A percentile compares a stretch with the other conserved stretches of the same genome.
phyloP scores from a whole-genome alignment of 2,329 filamentous ascomycete genomes.

The Aureobasidium sp. region DNA sequence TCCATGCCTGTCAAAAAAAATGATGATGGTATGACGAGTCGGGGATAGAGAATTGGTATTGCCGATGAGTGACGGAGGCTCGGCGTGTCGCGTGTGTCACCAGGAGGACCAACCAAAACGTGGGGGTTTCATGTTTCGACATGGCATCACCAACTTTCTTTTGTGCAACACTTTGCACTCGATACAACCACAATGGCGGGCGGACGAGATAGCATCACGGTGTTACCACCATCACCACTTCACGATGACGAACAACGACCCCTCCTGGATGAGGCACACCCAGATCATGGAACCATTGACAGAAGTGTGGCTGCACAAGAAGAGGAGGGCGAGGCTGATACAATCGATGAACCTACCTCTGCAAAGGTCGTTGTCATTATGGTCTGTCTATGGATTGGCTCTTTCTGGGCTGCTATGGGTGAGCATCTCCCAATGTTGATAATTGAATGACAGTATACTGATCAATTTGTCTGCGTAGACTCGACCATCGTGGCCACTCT shows the following conservation, averaged over 20 bases:
- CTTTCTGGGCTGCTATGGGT: slow-evolving; percentile 52
- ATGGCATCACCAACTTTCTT: background rate
- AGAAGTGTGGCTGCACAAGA: slow-evolving; percentile 25
- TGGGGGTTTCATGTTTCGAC: background rate
- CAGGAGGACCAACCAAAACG: background rate
- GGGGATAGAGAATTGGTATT: background rate
- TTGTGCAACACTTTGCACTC: background rate
- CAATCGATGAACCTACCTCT: slow-evolving; percentile 39
- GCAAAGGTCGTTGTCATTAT: slow-evolving; percentile 43
- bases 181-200: background rate
- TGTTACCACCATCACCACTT: slow-evolving; percentile 14
- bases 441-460: background rate
- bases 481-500: slow-evolving; percentile 80
- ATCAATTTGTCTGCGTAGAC: slow-evolving; percentile 39
- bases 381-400: slow-evolving; percentile 45
- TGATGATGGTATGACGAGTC: background rate
- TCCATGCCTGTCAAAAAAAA: background rate
- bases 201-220: slow-evolving; percentile 4
- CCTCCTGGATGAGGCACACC: slow-evolving; percentile 15
- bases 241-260: slow-evolving; percentile 18
- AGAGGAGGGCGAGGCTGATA: slow-evolving; percentile 23
- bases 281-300: slow-evolving; percentile 18
- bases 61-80: background rate
- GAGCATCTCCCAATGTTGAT: background rate
- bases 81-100: background rate